Percentiles rank a stretch among this genome's conserved stretches.
phyloP scores from a whole-genome alignment of 352 stramenopile genomes.

The Phytophthora pini region DNA sequence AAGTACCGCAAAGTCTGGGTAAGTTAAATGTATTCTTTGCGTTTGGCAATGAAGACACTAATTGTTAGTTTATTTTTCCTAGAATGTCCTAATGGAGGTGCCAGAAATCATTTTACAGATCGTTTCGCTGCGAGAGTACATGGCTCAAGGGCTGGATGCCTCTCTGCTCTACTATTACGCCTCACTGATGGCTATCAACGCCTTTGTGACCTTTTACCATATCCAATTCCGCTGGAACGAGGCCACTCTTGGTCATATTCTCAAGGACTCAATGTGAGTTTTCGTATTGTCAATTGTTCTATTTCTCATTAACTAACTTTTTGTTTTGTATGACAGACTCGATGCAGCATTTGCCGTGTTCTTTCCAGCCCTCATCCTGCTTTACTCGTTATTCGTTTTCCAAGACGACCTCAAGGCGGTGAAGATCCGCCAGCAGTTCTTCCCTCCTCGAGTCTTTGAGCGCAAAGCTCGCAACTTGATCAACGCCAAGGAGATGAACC shows the following conservation, averaged over 20 bases:
- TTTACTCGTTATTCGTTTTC: constrained; percentile 37
- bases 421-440: constrained; percentile 43
- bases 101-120: constrained; percentile 40
- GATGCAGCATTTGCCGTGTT: constrained; percentile 47
- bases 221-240: constrained; percentile 45
- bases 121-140: constrained; percentile 32
- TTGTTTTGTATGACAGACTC: constrained; percentile 17
- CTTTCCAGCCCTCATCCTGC: constrained; percentile 43
- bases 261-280: constrained; percentile 49
- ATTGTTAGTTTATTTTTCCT: neutral
- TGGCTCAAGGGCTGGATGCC: constrained; percentile 29
- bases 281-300: too few relatives aligned
- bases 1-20: constrained; percentile 41
- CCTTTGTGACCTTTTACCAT: constrained; percentile 40
- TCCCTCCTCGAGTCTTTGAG: constrained; percentile 45
- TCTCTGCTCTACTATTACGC: constrained; percentile 43
- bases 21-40: neutral
- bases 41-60: neutral
- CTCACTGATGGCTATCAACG: constrained; percentile 47
- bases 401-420: constrained; percentile 41
- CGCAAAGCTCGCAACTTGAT: constrained; percentile 42
- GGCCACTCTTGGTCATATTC: constrained; percentile 34
- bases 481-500: constrained; percentile 37
- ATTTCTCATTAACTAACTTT: neutral
- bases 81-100: constrained; percentile 42